These are phyloP conservation scores for Suillus subaureus DNA, from an alignment of 768 basidiomycete species.

Conservation along the genomic window DNA sequence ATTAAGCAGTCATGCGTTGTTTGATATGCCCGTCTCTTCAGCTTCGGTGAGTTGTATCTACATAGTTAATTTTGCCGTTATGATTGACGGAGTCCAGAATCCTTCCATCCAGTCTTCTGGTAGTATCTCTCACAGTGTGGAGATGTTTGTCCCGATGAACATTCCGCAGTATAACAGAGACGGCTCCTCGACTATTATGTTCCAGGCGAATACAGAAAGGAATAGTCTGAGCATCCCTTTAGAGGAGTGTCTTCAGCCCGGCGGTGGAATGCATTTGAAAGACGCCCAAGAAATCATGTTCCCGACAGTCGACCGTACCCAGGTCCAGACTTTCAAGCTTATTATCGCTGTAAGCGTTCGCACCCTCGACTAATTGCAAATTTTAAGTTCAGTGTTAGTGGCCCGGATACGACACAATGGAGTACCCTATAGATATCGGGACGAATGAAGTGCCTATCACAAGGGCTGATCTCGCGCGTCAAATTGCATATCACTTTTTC, in stretches of 20 bases:
- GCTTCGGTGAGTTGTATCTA: background rate
- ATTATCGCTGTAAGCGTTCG: slow-evolving; percentile 6
- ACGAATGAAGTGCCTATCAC: background rate
- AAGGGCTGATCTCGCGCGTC: slow-evolving; percentile 10
- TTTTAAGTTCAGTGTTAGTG: slow-evolving; percentile 11
- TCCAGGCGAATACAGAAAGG: background rate
- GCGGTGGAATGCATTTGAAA: background rate
- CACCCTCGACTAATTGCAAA: background rate
- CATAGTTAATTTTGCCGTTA: background rate
- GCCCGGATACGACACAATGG: slow-evolving; percentile 12
- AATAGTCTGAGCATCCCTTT: slow-evolving; percentile 8
- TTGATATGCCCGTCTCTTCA: no score
- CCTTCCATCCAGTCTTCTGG: background rate
- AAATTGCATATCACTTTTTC: slow-evolving; percentile 12
- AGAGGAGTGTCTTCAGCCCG: background rate
- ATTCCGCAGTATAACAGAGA: background rate
- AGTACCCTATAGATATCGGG: slow-evolving; percentile 9
- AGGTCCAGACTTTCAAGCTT: background rate
- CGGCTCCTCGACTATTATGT: slow-evolving; percentile 5
- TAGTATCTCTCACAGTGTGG: background rate
- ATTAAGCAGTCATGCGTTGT: background rate
- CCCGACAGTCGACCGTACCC: background rate
- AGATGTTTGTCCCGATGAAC: slow-evolving; percentile 6
- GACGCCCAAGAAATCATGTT: slow-evolving; percentile 10
- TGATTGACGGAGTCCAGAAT: background rate